Evolutionary conservation across 1,139 yeast species (phyloP), one percentile per base, ranked within the genome.

Genomic region (Geotrichum candidum): DNA sequence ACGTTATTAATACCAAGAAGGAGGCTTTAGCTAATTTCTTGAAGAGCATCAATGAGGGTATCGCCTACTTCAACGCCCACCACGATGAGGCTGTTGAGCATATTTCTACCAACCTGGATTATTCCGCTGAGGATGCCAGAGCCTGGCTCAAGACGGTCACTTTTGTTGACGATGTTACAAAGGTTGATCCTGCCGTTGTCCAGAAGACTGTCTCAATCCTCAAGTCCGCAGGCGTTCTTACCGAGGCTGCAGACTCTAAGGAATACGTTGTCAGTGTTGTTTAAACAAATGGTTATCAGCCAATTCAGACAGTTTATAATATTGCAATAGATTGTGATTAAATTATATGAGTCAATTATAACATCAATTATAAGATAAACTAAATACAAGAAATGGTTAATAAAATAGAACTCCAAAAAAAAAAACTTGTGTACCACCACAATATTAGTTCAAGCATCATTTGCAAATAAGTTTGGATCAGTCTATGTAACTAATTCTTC

Each of bases 81-180:
- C 79, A 78, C 33, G 86, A 85, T 0, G 91, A 88, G 69, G 88
- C 94, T 0, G 80, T 87, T 10, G 78, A 80, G 57, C 84, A 83
- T 69, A 91, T 91, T 65, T 78, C 84, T 53, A 75, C 78, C 6
- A 82, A 88, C 68, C 79, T 91, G 68, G 96, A 90, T 73, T 91
- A 91, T 75, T 76, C 89, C 0, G 79, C 80, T 61, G 90, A 81
- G 60, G 97, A 91, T 73, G 96, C 96, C 13, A 74, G 77, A 23
- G 86, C 83, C 63, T 90, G 97, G 97, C 77, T 87, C 64, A 80
- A 85, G 66, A 88, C 96, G 0, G 96, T 90, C 13, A 71, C 78
- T 64, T 90, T 90, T 74, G 80, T 82, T 66, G 67, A 74, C 6
- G 74, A 81, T 46, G 80, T 85, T 9, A 80, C 82, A 1, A 66